Percentiles rank a stretch among this genome's conserved stretches.
phyloP scores from a whole-genome alignment of 2,329 filamentous ascomycete genomes.

The Nigrograna mackinnonii region DNA sequence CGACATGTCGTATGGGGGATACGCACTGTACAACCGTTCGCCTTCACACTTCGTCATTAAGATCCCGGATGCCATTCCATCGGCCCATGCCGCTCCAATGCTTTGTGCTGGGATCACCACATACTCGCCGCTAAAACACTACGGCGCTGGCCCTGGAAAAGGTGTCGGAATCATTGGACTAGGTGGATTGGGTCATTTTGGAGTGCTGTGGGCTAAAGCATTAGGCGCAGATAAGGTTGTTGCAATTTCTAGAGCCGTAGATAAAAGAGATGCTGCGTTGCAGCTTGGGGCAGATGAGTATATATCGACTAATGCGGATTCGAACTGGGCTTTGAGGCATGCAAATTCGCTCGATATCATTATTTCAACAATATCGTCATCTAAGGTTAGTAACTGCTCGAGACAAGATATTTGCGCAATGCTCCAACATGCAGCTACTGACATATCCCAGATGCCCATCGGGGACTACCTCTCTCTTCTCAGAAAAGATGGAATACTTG shows the following conservation, averaged over 20 bases:
- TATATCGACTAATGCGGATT: conserved; percentile 47
- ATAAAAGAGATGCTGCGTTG: conserved; percentile 66
- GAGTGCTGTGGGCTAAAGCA: conserved; percentile 71
- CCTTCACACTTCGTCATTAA: conserved; percentile 51
- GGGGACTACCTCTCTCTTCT: conserved; percentile 64
- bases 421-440: too few relatives aligned
- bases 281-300: conserved; percentile 63
- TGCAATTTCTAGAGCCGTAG: conserved; percentile 64
- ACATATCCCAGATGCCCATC: conserved; percentile 33
- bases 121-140: conserved; percentile 45
- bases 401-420: too few relatives aligned
- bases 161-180: conserved; percentile 69
- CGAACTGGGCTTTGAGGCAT: conserved; percentile 40
- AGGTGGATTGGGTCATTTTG: conserved; percentile 68
- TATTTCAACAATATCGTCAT: conserved; percentile 43
- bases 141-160: conserved; percentile 42
- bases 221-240: conserved; percentile 74
- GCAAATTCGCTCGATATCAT: conserved; percentile 41
- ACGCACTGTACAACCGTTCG: conserved; percentile 55
- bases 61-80: conserved; percentile 42
- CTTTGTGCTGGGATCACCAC: conserved; percentile 50
- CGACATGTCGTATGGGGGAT: conserved; percentile 65
- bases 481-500: conserved; percentile 61
- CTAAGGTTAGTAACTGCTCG: conserved; percentile 56
- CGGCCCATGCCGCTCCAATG: conserved; percentile 47